These are phyloP conservation scores for Colletotrichum liriopes DNA, from an alignment of 2,329 filamentous ascomycete species.

Conservation along the genomic window DNA sequence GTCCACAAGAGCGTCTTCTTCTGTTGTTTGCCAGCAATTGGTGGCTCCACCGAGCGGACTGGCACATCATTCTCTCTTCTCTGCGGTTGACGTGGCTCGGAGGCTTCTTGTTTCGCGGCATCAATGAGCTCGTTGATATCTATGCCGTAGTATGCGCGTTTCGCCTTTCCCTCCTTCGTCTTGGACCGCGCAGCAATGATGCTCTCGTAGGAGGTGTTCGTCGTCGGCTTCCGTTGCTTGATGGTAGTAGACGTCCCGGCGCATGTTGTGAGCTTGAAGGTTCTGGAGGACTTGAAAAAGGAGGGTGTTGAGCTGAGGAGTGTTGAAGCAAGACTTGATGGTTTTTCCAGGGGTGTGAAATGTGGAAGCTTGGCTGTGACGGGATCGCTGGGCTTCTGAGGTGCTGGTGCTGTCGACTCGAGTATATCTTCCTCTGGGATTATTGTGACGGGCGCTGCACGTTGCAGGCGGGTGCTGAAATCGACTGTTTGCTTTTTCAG, in stretches of 20 bases:
- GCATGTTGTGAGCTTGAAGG: conserved; percentile 67
- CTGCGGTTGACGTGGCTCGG: conserved; percentile 49
- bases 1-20: conserved; percentile 84
- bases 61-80: conserved; percentile 51
- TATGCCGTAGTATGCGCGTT: conserved; percentile 89
- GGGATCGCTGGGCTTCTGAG: background rate
- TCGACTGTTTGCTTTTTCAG: conserved; percentile 44
- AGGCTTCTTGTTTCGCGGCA: conserved; percentile 74
- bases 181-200: conserved; percentile 79
- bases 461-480: conserved; percentile 23
- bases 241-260: conserved; percentile 72
- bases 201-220: conserved; percentile 72
- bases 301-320: conserved; percentile 44
- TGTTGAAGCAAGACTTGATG: conserved; percentile 12
- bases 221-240: conserved; percentile 65
- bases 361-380: background rate
- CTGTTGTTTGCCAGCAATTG: conserved; percentile 54
- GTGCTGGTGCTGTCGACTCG: background rate
- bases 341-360: background rate
- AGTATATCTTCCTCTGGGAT: conserved; percentile 5
- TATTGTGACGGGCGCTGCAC: conserved; percentile 5
- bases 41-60: conserved; percentile 61
- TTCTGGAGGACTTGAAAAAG: conserved; percentile 40
- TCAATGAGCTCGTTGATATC: conserved; percentile 89
- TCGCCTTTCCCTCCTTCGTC: conserved; percentile 77